Percentiles rank a stretch among this genome's conserved stretches.
Evolutionary conservation across 2,329 filamentous ascomycete genomes (phyloP).

Genomic region (Aspergillus pseudoglaucus): DNA sequence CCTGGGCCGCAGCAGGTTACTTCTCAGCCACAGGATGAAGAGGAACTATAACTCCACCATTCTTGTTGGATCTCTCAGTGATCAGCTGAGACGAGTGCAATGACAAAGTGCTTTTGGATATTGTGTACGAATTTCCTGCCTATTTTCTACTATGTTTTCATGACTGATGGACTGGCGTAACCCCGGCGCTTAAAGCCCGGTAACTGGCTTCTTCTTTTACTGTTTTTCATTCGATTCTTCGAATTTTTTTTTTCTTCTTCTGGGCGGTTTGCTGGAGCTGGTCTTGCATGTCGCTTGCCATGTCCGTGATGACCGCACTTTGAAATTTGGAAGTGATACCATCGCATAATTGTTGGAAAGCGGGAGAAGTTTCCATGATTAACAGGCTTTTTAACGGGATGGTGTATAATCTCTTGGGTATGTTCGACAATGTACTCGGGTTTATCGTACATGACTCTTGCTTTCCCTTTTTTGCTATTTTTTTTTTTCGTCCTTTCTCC

Average conservation of each 20-base stretch:
- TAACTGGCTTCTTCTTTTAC: not conserved
- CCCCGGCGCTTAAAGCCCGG: not conserved
- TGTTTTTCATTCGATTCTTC: not conserved
- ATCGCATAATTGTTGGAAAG: constrained; percentile 12
- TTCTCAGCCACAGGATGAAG: constrained; percentile 15
- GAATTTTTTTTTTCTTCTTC: not conserved
- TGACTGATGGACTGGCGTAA: not conserved
- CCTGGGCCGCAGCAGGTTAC: not conserved
- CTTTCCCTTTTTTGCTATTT: not conserved
- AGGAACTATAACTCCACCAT: constrained; percentile 19
- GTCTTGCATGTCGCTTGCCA: constrained; percentile 1
- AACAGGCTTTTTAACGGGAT: not conserved
- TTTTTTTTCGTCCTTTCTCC: not conserved
- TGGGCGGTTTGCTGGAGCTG: not conserved
- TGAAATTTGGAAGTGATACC: not conserved
- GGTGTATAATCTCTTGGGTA: not conserved
- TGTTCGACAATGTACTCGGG: not conserved
- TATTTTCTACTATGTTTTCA: not conserved
- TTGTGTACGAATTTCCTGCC: not conserved
- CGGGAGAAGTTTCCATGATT: not conserved
- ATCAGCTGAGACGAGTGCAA: no score
- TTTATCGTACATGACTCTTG: not conserved
- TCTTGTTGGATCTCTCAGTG: no score
- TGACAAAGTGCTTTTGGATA: no score
- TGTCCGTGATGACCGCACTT: not conserved